These are phyloP conservation scores for Thielaviopsis populi DNA, from an alignment of 2,329 filamentous ascomycete genomes.

Conservation along the genomic window DNA sequence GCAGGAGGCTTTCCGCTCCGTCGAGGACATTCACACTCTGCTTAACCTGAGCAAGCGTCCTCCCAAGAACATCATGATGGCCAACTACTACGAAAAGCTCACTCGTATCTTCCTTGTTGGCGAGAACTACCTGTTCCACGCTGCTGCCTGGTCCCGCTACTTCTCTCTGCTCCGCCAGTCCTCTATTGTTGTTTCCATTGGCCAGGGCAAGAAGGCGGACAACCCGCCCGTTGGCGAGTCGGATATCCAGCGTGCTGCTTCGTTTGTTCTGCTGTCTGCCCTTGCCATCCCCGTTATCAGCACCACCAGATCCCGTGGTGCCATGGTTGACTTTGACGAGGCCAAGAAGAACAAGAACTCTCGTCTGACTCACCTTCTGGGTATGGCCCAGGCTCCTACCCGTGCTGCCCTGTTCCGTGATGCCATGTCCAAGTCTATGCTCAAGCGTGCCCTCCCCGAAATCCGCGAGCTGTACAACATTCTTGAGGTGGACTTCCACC, in stretches of 20 bases:
- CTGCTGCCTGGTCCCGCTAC: slow-evolving; percentile 92
- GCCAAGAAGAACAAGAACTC: slow-evolving; percentile 98
- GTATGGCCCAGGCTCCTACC: slow-evolving; percentile 80
- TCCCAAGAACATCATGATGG: slow-evolving; percentile 99
- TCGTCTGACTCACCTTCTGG: slow-evolving; percentile 84
- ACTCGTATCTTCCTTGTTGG: slow-evolving; percentile 97
- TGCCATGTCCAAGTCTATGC: slow-evolving; percentile 82
- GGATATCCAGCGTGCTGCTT: slow-evolving; percentile 85
- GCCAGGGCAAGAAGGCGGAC: slow-evolving; percentile 83
- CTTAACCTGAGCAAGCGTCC: slow-evolving; percentile 96
- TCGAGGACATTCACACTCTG: slow-evolving; percentile 96
- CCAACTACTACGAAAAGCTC: slow-evolving; percentile 99
- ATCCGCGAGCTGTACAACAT: slow-evolving; percentile 98
- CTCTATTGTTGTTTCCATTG: slow-evolving; percentile 63
- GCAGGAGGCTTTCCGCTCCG: slow-evolving; percentile 98
- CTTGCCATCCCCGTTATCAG: slow-evolving; percentile 98
- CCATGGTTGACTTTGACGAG: slow-evolving; percentile 92
- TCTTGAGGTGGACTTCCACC: slow-evolving; percentile 97
- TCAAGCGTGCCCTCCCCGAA: slow-evolving; percentile 83
- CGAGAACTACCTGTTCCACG: slow-evolving; percentile 99
- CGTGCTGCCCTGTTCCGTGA: slow-evolving; percentile 89
- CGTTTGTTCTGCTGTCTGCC: slow-evolving; percentile 86
- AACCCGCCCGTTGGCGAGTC: slow-evolving; percentile 80
- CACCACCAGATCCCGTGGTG: slow-evolving; percentile 88
- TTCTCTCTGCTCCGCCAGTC: slow-evolving; percentile 93